Evolutionary conservation across 2,329 filamentous ascomycete species (phyloP).

Genomic region (Paradendryphiella salina): DNA sequence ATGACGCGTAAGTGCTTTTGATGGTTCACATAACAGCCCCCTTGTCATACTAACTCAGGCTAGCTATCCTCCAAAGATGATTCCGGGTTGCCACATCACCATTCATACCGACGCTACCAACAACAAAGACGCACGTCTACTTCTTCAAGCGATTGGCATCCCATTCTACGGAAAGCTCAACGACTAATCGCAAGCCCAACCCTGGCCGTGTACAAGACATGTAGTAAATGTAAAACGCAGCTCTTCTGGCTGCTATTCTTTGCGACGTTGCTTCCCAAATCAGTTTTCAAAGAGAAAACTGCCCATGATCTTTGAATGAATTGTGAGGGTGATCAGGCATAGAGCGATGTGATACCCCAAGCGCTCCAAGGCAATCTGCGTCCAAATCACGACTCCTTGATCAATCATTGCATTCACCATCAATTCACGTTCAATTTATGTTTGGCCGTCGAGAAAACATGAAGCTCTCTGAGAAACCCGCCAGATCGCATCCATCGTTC

Average conservation of each 20-base stretch:
- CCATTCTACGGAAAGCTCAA: constrained; percentile 79
- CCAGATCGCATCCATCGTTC: not conserved
- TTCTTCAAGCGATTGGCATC: constrained; percentile 72
- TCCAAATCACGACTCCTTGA: not conserved
- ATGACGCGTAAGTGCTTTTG: constrained; percentile 70
- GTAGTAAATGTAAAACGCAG: constrained; percentile 10
- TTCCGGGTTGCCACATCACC: constrained; percentile 81
- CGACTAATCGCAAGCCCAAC: constrained; percentile 23
- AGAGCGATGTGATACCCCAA: not conserved
- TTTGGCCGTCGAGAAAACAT: not conserved
- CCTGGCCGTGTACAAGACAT: constrained; percentile 23
- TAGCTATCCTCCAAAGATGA: constrained; percentile 71
- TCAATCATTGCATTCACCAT: not conserved
- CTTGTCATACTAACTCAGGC: constrained; percentile 10
- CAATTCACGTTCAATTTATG: not conserved
- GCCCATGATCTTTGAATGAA: not conserved
- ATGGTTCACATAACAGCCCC: too few relatives aligned
- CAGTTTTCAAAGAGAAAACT: too few relatives aligned
- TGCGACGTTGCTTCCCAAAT: too few relatives aligned
- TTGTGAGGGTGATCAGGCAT: too few relatives aligned
- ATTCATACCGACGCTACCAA: constrained; percentile 83
- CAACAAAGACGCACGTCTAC: constrained; percentile 79
- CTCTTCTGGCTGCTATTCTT: too few relatives aligned
- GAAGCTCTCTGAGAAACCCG: not conserved
- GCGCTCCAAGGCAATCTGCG: not conserved